A percentile compares a stretch with the other conserved stretches of the same genome.
phyloP scores from a whole-genome alignment of 2,329 filamentous ascomycete species.

The Beauveria caledonica region DNA sequence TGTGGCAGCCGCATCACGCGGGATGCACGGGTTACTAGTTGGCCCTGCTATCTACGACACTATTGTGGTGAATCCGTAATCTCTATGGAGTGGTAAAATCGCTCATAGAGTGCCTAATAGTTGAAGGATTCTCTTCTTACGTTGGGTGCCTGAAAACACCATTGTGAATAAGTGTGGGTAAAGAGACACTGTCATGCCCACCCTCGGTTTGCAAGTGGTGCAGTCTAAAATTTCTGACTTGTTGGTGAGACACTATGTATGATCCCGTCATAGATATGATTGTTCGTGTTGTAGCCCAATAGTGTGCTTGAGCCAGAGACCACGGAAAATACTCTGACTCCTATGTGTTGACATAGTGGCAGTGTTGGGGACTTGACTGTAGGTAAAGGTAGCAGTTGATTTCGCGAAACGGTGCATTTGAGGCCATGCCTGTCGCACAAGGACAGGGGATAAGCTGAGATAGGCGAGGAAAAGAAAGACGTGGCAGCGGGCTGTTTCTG shows the following conservation, averaged over 20 bases:
- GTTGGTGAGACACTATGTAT: not conserved
- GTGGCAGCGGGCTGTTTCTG: not conserved
- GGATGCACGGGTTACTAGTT: not conserved
- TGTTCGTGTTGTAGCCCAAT: not conserved
- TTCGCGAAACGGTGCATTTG: too few relatives aligned
- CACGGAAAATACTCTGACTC: not conserved
- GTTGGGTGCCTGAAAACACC: not conserved
- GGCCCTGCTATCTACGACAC: not conserved
- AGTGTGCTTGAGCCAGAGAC: not conserved
- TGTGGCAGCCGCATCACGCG: not conserved
- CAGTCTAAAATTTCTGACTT: not conserved
- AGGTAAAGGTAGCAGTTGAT: not conserved
- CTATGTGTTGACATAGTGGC: not conserved
- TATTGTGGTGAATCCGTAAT: not conserved
- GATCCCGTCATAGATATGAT: not conserved
- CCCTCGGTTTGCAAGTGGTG: not conserved
- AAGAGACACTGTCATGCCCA: not conserved
- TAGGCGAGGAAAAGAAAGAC: not conserved
- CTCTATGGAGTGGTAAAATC: not conserved
- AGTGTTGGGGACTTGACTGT: not conserved
- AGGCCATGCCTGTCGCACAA: too few relatives aligned
- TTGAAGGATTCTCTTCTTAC: not conserved
- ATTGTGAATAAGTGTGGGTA: slow-evolving; percentile 1
- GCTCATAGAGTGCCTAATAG: not conserved
- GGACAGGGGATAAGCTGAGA: not conserved